Evolutionary conservation across 331 rosid genomes (phyloP).

Genomic region (Arachis monticola): DNA sequence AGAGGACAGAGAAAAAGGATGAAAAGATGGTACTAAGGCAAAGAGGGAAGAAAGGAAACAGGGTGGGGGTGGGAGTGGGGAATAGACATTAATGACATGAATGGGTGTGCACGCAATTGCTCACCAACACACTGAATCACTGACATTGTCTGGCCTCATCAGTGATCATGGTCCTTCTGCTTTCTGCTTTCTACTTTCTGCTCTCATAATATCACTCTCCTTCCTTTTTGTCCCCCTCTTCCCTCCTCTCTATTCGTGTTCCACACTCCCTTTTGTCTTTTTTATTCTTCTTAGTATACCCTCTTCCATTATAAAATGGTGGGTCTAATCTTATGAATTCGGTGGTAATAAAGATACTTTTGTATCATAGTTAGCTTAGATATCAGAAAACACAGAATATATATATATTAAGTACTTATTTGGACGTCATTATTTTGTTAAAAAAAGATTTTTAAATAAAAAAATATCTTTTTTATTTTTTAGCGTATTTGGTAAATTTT

Average conservation of each 20-base stretch:
- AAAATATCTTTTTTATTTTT: too few relatives aligned
- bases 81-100: conserved; percentile 40
- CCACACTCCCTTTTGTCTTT: not conserved
- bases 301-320: too few relatives aligned
- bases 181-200: not conserved
- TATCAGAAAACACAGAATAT: too few relatives aligned
- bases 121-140: conserved; percentile 40
- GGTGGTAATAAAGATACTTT: too few relatives aligned
- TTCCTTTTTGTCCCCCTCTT: conserved; percentile 25
- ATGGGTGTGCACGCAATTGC: conserved; percentile 43
- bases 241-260: too few relatives aligned
- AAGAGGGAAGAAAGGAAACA: not conserved
- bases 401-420: too few relatives aligned
- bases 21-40: too few relatives aligned
- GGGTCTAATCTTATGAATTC: too few relatives aligned
- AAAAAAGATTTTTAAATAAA: too few relatives aligned
- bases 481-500: too few relatives aligned
- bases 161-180: conserved; percentile 16
- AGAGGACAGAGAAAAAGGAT: conserved; percentile 13
- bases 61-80: conserved; percentile 16
- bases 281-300: not conserved
- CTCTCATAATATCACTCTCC: not conserved
- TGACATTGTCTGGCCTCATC: conserved; percentile 26
- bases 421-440: too few relatives aligned
- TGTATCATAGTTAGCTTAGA: too few relatives aligned